Base-by-base conservation (phyloP, 805 yeast genomes). In the Candida endomychidarum region DNA sequence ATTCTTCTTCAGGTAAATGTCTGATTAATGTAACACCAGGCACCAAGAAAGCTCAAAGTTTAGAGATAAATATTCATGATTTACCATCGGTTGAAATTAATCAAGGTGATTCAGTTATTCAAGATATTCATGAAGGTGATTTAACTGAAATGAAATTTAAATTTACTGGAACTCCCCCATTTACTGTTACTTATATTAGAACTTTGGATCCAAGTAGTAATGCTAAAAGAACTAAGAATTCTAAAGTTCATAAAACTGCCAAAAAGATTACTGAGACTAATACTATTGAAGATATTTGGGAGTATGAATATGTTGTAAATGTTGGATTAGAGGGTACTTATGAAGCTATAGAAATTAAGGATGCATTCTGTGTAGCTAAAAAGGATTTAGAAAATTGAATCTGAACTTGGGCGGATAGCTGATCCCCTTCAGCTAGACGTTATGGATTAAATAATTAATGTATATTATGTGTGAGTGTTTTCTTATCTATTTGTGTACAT, bases 71-170 rank as follows among this genome's bases (percentile, higher is more conserved):
- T 12, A 65, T 77, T 8, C 67, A 74, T 46, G 77, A 75, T 26
- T 56, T 78, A 11, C 83, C 83, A 2, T 82, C 96, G 0, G 96
- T 91, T 11, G 89, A 83, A 43, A 81, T 91, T 11, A 77, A 83
- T 17, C 86, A 83, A 52, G 96, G 96, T n/a, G 82, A 79, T 41
- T 67, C 77, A 12, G 65, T 81, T 7, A 77, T 82, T 41, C 90
- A 82, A 54, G 91, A 87, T 58, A 86, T 93, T 30, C 95, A 89
- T 53, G 95, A 88, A 57, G 99, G 98, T 34, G 99, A 93, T 49
- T 86, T 85, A 54, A 90, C 95, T 1, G 96, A 89, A 56, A 80
- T 93, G 34, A 75, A 75, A 2, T 91, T 93, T 63, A 75, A 79
- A 15, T 86, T 93, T 53, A 75, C 77, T 23, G 99, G 99, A 11